Evolutionary conservation across 2,329 filamentous ascomycete species (phyloP), one percentile per base, ranked within the genome.

Genomic region (Colletotrichum sp.): DNA sequence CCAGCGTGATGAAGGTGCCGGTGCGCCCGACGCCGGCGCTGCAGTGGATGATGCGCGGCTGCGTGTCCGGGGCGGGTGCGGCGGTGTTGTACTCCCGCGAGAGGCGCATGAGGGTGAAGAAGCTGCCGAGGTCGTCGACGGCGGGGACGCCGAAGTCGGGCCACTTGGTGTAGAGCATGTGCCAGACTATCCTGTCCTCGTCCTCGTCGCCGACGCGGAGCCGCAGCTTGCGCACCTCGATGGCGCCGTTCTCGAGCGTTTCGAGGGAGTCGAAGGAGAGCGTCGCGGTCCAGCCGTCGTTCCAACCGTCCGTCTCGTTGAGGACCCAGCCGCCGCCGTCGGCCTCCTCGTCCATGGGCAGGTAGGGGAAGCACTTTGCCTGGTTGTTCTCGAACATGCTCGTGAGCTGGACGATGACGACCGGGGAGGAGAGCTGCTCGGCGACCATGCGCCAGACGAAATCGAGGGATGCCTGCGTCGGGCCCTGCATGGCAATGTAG

Each of bases 371-470:
- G 85, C 96, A 99, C 84, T 98, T 98, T 84, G 98, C 92, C 80
- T 91, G 88, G 74, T 91, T 90, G 36, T 90, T 89, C 84, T 99
- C 96, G 81, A 95, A 90, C 30, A 95, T 96, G 82, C 96, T 95
- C 4, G 96, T 99, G 77, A 99, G 91, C 95, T 99, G 98, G 73
- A 99, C 93, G 69, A 99, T 93, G 72, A 99, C 95, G 2, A 92
- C 95, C 4, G 94, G 92, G 62, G 93, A 92, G 30, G 86, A 82
- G 68, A 90, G 84, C 84, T 98, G 95, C 81, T 98, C 93, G 83
- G 95, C 95, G 44, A 98, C 89, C 97, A 99, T 99, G 82, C 97
- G 95, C 95, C 96, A 99, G 79, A 98, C 95, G 82, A 98, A 95
- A 79, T 93, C 92, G 71, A 94, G 89, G 18, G 94, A 95, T 30